Percentiles rank a stretch among this genome's conserved stretches.
Conservation (phyloP, 768 basidiomycete genomes). For the Amanita inopinata region DNA sequence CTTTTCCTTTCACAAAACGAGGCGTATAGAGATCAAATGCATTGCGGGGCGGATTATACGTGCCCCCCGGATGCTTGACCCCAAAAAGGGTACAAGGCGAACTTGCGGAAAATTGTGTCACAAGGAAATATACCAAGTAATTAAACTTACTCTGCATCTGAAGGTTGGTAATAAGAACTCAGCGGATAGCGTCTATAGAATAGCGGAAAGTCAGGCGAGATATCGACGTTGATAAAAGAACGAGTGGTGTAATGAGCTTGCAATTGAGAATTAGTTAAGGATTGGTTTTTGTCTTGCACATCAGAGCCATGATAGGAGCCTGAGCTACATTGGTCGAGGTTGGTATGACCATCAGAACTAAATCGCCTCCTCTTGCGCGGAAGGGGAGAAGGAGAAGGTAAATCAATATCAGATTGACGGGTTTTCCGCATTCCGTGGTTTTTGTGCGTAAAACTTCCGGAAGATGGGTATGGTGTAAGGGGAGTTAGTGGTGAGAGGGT, state of each 20-base stretch:
- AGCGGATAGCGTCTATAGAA: constrained; percentile 66
- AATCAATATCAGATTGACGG: constrained; percentile 5
- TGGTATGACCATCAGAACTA: not conserved
- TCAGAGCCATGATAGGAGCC: not conserved
- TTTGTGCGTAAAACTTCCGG: not conserved
- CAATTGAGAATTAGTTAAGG: too few relatives aligned
- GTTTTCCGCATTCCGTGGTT: not conserved
- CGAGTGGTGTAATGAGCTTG: constrained; percentile 27
- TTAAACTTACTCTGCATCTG: constrained; percentile 28
- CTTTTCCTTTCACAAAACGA: constrained; percentile 63
- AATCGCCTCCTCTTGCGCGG: not conserved
- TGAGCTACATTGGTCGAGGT: not conserved
- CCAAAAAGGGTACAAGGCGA: constrained; percentile 28
- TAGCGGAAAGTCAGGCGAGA: constrained; percentile 41
- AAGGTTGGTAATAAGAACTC: constrained; percentile 41
- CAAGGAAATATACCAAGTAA: constrained; percentile 4
- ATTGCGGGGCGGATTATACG: constrained; percentile 50
- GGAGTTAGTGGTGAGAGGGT: constrained; percentile 22
- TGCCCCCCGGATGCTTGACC: constrained; percentile 34
- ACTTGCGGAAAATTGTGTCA: constrained; percentile 12
- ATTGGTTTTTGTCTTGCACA: too few relatives aligned
- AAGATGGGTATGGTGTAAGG: constrained; percentile 13
- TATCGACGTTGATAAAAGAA: constrained; percentile 41
- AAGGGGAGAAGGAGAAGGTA: not conserved
- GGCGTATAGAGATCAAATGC: constrained; percentile 70